These are phyloP conservation scores for Pseudonitzschia multistriata DNA, from an alignment of 108 stramenopile genomes.

Conservation along the genomic window DNA sequence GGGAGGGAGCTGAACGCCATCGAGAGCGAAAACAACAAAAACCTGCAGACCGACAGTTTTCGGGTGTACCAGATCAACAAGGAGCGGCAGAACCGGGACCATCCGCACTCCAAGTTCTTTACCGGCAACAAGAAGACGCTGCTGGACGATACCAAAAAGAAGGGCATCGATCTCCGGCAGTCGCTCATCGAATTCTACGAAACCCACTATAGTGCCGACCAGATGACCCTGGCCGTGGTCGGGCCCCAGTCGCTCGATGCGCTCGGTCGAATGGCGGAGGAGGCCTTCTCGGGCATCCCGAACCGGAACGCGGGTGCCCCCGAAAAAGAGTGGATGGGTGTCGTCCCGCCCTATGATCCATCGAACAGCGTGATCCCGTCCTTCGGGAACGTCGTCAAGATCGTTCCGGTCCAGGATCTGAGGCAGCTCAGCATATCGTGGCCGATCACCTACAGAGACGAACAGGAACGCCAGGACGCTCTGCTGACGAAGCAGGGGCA, in stretches of 20 bases:
- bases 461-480: slow-evolving; percentile 44
- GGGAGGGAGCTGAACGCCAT: slow-evolving; percentile 93
- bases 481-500: slow-evolving; percentile 59
- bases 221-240: slow-evolving; percentile 89
- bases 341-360: slow-evolving; percentile 50
- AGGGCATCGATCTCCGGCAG: slow-evolving; percentile 77
- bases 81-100: slow-evolving; percentile 72
- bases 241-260: slow-evolving; percentile 69
- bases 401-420: slow-evolving; percentile 79
- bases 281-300: slow-evolving; percentile 75
- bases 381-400: slow-evolving; percentile 55
- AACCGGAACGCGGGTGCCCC: slow-evolving; percentile 56
- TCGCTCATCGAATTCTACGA: slow-evolving; percentile 87
- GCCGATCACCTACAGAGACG: slow-evolving; percentile 68
- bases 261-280: slow-evolving; percentile 70
- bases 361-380: slow-evolving; percentile 55
- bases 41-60: slow-evolving; percentile 88
- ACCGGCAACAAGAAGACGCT: slow-evolving; percentile 90
- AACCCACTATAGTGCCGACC: slow-evolving; percentile 88
- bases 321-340: slow-evolving; percentile 64
- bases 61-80: slow-evolving; percentile 88
- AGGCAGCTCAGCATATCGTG: slow-evolving; percentile 74
- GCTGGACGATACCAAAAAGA: slow-evolving; percentile 63
- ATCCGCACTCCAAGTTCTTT: slow-evolving; percentile 92
- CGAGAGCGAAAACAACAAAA: slow-evolving; percentile 93